phyloP scores from a whole-genome alignment of 177 flowering plant species.

The Vitis hybrid region DNA sequence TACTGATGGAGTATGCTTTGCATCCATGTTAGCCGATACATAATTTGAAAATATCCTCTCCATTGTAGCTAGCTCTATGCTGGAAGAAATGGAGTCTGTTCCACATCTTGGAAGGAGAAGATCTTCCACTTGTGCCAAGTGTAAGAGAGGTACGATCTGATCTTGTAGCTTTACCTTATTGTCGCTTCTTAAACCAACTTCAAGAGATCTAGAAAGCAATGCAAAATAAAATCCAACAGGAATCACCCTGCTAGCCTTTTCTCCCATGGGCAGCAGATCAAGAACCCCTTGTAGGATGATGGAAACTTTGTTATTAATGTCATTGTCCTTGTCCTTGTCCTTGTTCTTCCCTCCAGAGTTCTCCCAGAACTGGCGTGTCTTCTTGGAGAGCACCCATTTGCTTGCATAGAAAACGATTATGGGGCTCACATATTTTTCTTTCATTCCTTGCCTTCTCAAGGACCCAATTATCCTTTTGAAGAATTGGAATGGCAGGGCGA shows the following conservation, averaged over 20 bases:
- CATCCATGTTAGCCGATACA: slow-evolving; percentile 32
- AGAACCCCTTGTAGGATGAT: slow-evolving; percentile 56
- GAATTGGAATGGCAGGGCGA: slow-evolving; percentile 71
- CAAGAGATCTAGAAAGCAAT: slow-evolving; percentile 60
- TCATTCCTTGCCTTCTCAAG: slow-evolving; percentile 92
- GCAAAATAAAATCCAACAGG: slow-evolving; percentile 88
- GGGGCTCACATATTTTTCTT: slow-evolving; percentile 81
- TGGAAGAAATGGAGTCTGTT: slow-evolving; percentile 37
- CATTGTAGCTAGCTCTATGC: slow-evolving; percentile 64
- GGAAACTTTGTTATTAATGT: slow-evolving; percentile 25
- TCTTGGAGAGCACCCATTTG: slow-evolving; percentile 68
- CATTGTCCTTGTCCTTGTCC: slow-evolving; percentile 14
- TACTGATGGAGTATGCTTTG: slow-evolving; percentile 29
- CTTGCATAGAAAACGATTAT: slow-evolving; percentile 84
- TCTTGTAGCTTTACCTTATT: slow-evolving; percentile 45
- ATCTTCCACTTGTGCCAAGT: slow-evolving; percentile 66
- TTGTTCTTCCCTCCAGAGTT: slow-evolving; percentile 25
- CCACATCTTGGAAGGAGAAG: slow-evolving; percentile 51
- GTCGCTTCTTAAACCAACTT: slow-evolving; percentile 39
- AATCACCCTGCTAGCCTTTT: slow-evolving; percentile 55
- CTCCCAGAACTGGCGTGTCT: slow-evolving; percentile 57
- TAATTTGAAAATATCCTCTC: slow-evolving; percentile 57
- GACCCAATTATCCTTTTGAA: slow-evolving; percentile 79
- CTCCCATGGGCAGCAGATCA: slow-evolving; percentile 57
- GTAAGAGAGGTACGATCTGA: slow-evolving; percentile 58